A percentile compares a stretch with the other conserved stretches of the same genome.
Conservation (phyloP, 345 rosid species). For the Corchorus olitorius region DNA sequence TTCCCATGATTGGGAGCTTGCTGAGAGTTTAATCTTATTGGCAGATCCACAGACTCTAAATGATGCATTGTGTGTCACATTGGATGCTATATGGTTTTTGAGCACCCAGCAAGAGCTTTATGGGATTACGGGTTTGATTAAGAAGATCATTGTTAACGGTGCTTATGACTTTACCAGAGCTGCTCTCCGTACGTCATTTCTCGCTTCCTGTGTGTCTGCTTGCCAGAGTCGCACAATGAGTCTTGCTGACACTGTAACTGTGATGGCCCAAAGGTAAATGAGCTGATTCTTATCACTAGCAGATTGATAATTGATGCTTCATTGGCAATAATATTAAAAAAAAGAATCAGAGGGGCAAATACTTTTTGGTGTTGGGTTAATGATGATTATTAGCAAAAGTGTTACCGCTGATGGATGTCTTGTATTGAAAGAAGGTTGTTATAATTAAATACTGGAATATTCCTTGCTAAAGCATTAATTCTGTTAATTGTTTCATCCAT, state of each 20-base stretch:
- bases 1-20: conserved; percentile 86
- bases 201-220: conserved; percentile 95
- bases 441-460: not conserved
- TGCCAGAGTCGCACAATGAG: conserved; percentile 84
- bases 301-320: not conserved
- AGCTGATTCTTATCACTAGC: conserved; percentile 2
- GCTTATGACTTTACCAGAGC: conserved; percentile 98
- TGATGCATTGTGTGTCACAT: conserved; percentile 82
- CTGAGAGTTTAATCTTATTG: conserved; percentile 64
- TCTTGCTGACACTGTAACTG: conserved; percentile 82
- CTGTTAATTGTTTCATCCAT: not conserved
- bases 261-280: conserved; percentile 89
- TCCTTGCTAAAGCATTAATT: not conserved
- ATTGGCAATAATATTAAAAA: not conserved
- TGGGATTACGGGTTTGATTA: conserved; percentile 75
- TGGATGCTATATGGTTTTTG: conserved; percentile 94
- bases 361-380: not conserved
- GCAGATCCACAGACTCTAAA: conserved; percentile 88
- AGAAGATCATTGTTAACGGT: conserved; percentile 72
- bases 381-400: not conserved
- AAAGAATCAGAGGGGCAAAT: not conserved
- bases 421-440: not conserved
- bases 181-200: conserved; percentile 90
- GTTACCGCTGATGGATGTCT: not conserved
- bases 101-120: conserved; percentile 60